Conservation (phyloP, 805 yeast species). For the Starmerella tilneyi region DNA sequence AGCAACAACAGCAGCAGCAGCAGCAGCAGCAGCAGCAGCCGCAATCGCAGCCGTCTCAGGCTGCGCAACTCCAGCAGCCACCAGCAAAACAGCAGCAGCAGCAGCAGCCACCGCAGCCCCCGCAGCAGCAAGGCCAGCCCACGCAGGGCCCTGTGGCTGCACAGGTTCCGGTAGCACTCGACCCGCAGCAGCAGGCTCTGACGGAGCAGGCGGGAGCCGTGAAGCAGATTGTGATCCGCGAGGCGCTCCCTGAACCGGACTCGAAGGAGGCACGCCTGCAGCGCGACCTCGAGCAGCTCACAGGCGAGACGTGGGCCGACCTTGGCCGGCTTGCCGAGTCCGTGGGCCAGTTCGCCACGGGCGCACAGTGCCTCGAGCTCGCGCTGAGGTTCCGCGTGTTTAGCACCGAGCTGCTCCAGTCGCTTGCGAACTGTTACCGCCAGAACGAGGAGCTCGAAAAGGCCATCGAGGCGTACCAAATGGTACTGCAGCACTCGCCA, state of each 20-base stretch:
- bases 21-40: constrained; percentile 10
- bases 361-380: constrained; percentile 77
- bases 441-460: constrained; percentile 82
- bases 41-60: constrained; percentile 14
- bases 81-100: constrained; percentile 19
- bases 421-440: constrained; percentile 79
- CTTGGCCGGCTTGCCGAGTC: constrained; percentile 83
- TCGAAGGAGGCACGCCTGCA: background rate
- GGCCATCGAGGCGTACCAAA: constrained; percentile 88
- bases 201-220: background rate
- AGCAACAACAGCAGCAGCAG: constrained; percentile 9
- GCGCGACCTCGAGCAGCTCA: constrained; percentile 29
- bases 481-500: constrained; percentile 69
- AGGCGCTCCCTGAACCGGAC: background rate
- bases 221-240: background rate
- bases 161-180: background rate
- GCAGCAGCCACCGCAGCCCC: constrained; percentile 11
- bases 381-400: constrained; percentile 80
- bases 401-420: constrained; percentile 73
- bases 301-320: constrained; percentile 65
- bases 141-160: background rate
- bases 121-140: constrained; percentile 11
- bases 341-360: constrained; percentile 79
- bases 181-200: background rate
- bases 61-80: constrained; percentile 12